Base-by-base conservation (phyloP, 495 filamentous ascomycete genomes). In the Copromyces sp. region DNA sequence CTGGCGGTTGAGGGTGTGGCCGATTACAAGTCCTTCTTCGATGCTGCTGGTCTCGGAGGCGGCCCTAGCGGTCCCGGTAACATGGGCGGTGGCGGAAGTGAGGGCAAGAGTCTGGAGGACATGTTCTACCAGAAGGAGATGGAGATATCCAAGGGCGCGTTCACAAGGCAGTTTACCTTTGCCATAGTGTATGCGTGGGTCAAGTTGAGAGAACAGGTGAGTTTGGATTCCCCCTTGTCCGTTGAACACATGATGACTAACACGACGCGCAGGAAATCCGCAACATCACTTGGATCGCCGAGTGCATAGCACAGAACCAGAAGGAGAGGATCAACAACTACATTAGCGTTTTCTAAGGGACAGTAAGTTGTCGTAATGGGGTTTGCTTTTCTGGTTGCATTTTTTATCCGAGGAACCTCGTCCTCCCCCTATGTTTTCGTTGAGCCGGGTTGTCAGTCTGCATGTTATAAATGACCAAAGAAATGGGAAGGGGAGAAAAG, bases 91-190 rank as follows among this genome's bases (percentile, higher is more conserved):
- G 81, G 86, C 24, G 89, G 89, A 29, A 84, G 87, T 40, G 94
- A 95, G 69, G 92, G 91, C 17, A 94, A 93, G 87, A 97, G 94
- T 79, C 82, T 99, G 74, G 95, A 99, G 78, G 95, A 99, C 75
- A 86, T 98, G 83, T 98, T 99, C 83, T 99, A 99, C 80, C 94
- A 97, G 82, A 97, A 95, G 84, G 95, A 99, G 84, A 98, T 98
- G 96, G 94, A 98, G 81, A 90, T 98, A 76, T 92, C 92, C 39
- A 99, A 98, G 87, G 81, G 89, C 65, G 92, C 94, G 3, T 99
- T 99, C 80, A 99, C 95, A 24, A 87, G 93, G 77, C 96, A 99
- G 81, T 99, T 99, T 80, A 96, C 95, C 29, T 94, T 92, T 75
- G 92, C 93, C 69, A 92, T 98, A 76, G 93, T 98, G 20, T 99